Conservation (phyloP, 2,329 filamentous ascomycete genomes). For the Monosporascus sp. region DNA sequence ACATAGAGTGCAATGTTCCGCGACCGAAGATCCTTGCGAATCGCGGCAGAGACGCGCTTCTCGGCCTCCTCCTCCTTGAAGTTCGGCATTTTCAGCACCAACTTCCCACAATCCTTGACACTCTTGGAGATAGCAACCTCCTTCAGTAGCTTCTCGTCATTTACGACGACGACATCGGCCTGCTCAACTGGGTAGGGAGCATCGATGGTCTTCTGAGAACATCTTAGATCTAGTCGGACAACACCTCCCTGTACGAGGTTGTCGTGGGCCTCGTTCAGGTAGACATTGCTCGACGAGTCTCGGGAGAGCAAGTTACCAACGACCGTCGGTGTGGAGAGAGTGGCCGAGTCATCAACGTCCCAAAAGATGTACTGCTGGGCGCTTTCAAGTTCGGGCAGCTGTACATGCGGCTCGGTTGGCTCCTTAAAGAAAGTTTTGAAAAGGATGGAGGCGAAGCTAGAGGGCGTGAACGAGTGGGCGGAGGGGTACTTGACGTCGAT, state of each 20-base stretch:
- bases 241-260: slow-evolving; percentile 70
- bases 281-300: slow-evolving; percentile 61
- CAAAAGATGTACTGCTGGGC: slow-evolving; percentile 89
- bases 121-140: slow-evolving; percentile 69
- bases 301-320: slow-evolving; percentile 60
- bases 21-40: slow-evolving; percentile 66
- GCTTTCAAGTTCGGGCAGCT: slow-evolving; percentile 41
- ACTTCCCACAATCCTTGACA: slow-evolving; percentile 63
- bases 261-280: slow-evolving; percentile 57
- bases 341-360: slow-evolving; percentile 73
- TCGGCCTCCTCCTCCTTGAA: slow-evolving; percentile 86
- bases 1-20: slow-evolving; percentile 69
- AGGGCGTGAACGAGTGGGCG: slow-evolving; percentile 50
- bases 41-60: slow-evolving; percentile 68
- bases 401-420: slow-evolving; percentile 44
- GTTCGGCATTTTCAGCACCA: slow-evolving; percentile 71
- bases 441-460: slow-evolving; percentile 46
- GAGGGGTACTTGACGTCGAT: slow-evolving; percentile 88
- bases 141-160: slow-evolving; percentile 72
- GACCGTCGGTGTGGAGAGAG: slow-evolving; percentile 58
- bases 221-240: slow-evolving; percentile 78
- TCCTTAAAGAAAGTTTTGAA: slow-evolving; percentile 43
- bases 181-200: slow-evolving; percentile 75
- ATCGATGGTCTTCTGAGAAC: slow-evolving; percentile 76
- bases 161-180: slow-evolving; percentile 75